phyloP scores from a whole-genome alignment of 2,329 filamentous ascomycete genomes.

The Macrophomina pseudophaseolina region DNA sequence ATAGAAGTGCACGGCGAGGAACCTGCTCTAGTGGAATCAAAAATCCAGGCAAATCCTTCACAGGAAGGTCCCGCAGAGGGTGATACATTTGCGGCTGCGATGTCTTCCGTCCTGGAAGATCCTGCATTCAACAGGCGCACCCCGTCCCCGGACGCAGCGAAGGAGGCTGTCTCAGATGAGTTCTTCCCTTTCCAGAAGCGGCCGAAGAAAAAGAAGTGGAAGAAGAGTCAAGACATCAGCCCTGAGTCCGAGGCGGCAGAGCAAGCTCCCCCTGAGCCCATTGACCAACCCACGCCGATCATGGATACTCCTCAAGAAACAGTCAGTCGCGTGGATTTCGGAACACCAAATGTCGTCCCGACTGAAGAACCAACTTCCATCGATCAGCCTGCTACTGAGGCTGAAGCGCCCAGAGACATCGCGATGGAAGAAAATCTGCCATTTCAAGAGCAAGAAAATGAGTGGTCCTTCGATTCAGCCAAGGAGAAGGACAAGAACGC shows the following conservation, averaged over 20 bases:
- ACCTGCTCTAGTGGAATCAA: not conserved
- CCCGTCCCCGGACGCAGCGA: slow-evolving; percentile 25
- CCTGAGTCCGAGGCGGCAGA: not conserved
- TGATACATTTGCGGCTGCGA: slow-evolving; percentile 34
- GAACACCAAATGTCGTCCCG: not conserved
- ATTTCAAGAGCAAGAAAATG: not conserved
- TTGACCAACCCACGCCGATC: not conserved
- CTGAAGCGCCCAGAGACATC: not conserved
- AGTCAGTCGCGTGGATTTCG: not conserved
- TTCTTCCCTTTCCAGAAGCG: slow-evolving; percentile 33
- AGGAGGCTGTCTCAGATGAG: slow-evolving; percentile 35
- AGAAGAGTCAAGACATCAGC: slow-evolving; percentile 31
- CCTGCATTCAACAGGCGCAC: slow-evolving; percentile 36
- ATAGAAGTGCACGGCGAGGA: slow-evolving; percentile 29
- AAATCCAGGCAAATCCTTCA: slow-evolving; percentile 30
- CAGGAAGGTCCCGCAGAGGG: no score
- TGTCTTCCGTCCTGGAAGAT: slow-evolving; percentile 46
- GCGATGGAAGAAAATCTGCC: not conserved
- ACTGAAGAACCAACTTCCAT: not conserved
- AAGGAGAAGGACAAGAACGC: slow-evolving; percentile 33
- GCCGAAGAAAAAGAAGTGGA: slow-evolving; percentile 39
- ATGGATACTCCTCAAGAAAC: not conserved
- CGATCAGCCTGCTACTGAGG: not conserved
- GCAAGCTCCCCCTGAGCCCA: not conserved
- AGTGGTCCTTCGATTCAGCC: not conserved